Percentiles rank a stretch among this genome's conserved stretches.
Conservation (phyloP, 148 eudicot genomes). For the Silene uniflora region DNA sequence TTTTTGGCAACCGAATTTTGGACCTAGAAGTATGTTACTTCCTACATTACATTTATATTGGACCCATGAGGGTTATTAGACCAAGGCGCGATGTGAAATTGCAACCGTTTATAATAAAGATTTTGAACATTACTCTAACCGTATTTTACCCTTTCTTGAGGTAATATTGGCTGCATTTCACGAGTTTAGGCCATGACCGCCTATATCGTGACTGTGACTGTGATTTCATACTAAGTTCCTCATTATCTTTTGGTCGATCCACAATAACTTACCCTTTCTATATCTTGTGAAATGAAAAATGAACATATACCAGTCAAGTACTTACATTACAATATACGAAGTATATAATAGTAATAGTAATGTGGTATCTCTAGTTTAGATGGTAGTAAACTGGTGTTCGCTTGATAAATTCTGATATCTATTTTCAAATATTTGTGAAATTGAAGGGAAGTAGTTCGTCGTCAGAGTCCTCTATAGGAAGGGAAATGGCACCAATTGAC, state of each 20-base stretch:
- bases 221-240: too few relatives aligned
- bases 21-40: background rate
- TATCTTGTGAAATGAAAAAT: too few relatives aligned
- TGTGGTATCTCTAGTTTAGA: too few relatives aligned
- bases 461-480: slow-evolving; percentile 81
- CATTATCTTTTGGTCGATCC: too few relatives aligned
- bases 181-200: background rate
- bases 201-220: too few relatives aligned
- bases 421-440: background rate
- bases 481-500: slow-evolving; percentile 67
- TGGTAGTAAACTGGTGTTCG: background rate
- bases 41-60: background rate
- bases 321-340: too few relatives aligned
- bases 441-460: slow-evolving; percentile 68
- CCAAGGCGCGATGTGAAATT: background rate
- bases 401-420: background rate
- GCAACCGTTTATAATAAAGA: background rate
- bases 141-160: background rate
- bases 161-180: background rate
- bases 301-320: too few relatives aligned
- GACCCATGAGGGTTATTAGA: background rate
- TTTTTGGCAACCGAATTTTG: background rate
- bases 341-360: too few relatives aligned
- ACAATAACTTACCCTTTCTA: too few relatives aligned
- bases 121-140: background rate